phyloP scores from a whole-genome alignment of 176 grass and related monocot genomes.

The Paspalum notatum region DNA sequence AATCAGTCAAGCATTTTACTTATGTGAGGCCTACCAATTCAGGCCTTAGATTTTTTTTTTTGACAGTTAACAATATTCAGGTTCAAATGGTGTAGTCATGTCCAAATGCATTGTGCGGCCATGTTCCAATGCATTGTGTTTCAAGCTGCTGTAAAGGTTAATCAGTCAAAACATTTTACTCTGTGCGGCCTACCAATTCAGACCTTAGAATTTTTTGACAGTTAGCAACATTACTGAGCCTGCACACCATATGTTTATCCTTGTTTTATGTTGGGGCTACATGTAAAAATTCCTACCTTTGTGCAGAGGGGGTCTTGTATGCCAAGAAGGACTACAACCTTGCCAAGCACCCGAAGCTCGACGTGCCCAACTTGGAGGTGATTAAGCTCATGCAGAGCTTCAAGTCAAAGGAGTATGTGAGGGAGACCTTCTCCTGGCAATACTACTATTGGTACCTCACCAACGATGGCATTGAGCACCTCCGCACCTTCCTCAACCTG shows the following conservation, averaged over 20 bases:
- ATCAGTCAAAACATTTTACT: neutral
- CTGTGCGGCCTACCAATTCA: neutral
- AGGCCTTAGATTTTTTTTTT: neutral
- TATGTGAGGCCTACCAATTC: neutral
- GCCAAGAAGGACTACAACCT: slow-evolving; percentile 97
- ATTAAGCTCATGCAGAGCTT: slow-evolving; percentile 99
- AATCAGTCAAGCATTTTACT: neutral
- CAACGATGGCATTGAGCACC: slow-evolving; percentile 88
- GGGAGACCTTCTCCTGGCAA: slow-evolving; percentile 91
- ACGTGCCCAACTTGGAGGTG: slow-evolving; percentile 81
- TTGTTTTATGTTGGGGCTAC: neutral
- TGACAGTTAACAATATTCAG: no score
- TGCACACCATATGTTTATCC: neutral
- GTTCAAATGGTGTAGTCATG: neutral
- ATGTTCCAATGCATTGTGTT: no score
- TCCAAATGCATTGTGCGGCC: no score
- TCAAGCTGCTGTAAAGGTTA: neutral
- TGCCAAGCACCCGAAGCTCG: slow-evolving; percentile 82
- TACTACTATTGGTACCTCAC: slow-evolving; percentile 97
- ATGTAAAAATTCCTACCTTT: neutral
- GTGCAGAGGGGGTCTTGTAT: slow-evolving; percentile 83
- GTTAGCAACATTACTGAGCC: neutral
- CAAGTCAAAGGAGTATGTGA: slow-evolving; percentile 94
- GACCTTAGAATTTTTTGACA: neutral
- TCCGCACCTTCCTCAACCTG: slow-evolving; percentile 82